phyloP scores from a whole-genome alignment of 192 early-diverging fungal genomes.

The Linnemannia hyalina region DNA sequence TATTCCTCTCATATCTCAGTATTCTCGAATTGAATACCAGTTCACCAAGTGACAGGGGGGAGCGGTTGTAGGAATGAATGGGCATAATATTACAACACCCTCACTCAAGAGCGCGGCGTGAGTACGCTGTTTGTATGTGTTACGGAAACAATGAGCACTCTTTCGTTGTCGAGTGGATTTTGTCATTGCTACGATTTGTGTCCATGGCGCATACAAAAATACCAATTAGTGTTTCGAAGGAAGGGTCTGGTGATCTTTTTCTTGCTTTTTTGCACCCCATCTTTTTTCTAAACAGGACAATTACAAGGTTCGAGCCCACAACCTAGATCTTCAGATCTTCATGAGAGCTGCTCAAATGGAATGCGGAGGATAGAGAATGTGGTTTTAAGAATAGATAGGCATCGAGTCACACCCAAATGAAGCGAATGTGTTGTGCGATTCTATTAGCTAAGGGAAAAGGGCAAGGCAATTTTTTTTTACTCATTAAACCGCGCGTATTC shows the following conservation, averaged over 20 bases:
- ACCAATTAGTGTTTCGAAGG: background rate
- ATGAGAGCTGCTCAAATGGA: background rate
- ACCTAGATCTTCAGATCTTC: conserved; percentile 6
- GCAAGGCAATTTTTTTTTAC: too few species aligned
- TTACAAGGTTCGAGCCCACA: background rate
- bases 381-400: conserved; percentile 4
- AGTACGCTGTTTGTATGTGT: background rate
- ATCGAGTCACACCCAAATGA: background rate
- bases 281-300: background rate
- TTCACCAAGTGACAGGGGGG: background rate
- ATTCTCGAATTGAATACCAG: background rate
- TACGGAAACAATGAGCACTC: too few species aligned
- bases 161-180: too few species aligned
- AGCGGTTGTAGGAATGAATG: background rate
- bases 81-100: background rate
- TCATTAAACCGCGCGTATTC: too few species aligned
- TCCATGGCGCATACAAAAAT: background rate
- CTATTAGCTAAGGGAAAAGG: background rate
- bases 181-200: background rate
- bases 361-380: background rate
- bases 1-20: background rate
- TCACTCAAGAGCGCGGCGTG: background rate
- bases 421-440: background rate
- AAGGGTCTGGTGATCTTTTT: background rate
- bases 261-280: background rate